Base-by-base conservation (phyloP, 805 yeast genomes). In the Cyberlindnera xishuangbannaensis region DNA sequence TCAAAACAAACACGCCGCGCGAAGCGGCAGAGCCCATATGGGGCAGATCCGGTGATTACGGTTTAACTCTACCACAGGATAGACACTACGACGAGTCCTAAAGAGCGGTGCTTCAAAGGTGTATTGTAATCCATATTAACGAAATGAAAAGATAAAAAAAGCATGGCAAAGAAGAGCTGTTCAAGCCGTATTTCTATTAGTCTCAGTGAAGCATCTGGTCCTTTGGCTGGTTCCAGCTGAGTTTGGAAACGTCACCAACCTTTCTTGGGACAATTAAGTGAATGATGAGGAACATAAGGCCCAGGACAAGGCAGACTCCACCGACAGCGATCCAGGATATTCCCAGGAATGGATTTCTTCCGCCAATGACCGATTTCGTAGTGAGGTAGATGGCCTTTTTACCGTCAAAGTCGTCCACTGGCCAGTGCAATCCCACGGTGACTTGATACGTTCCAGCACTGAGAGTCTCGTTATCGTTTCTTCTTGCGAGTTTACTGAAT, bases 241-340 rank as follows among this genome's bases (percentile, higher is more conserved):
- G 63, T 44, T 70, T 61, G n/a, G 67, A 64, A n/a, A 73, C 67
- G 49, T 83, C 94, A 11, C 87, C 94, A 7, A 75, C 62, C 46
- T 71, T 78, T 59, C 92, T 71, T 14, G 87, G 87, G 34, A 69
- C 69, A 15, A 80, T 44, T n/a, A 76, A 30, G 51, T 79, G 77
- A 21, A 78, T 69, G 4, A 65, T 47, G 41, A 76, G 51, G 41
- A 82, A 67, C 7, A 62, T 54, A 2, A 78, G 26, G 1, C 78
- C 77, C 45, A 82, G 59, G 1, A 76, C 49, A 20, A 78, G 61
- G 53, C 88, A 80, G 11, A 83, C 60, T 19, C 78, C 79, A 15
- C 92, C 94, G 32, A 78, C 82, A 20, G 73, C 83, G 43, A 83
- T 69, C 82, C 88, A 83, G 25, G 76, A 64, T 32, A 75, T 67